These are phyloP conservation scores for Calocera cornea DNA, from an alignment of 768 basidiomycete genomes.

Conservation along the genomic window DNA sequence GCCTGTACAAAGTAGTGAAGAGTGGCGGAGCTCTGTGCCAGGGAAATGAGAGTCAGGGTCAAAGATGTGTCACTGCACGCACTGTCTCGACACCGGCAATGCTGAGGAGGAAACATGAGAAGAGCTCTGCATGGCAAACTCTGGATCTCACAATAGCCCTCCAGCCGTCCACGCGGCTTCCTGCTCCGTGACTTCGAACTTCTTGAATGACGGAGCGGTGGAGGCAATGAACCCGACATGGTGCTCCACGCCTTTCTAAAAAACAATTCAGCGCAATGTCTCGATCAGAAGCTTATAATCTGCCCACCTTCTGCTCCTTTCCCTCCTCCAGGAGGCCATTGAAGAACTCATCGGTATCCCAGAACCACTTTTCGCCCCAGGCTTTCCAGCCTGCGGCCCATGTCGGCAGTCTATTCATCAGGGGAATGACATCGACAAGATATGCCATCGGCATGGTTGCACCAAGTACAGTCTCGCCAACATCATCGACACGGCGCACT, in stretches of 20 bases:
- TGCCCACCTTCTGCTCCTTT: background rate
- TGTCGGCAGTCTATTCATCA: background rate
- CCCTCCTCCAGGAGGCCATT: background rate
- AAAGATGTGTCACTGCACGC: background rate
- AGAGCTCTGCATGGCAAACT: background rate
- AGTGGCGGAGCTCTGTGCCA: background rate
- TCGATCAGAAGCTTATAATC: too few relatives aligned
- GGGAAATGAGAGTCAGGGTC: background rate
- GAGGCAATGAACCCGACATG: background rate
- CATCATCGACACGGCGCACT: background rate
- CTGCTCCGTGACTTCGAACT: background rate
- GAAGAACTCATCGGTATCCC: background rate
- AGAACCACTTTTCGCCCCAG: background rate
- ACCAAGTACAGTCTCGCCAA: background rate
- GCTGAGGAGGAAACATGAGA: background rate
- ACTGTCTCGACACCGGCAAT: slow-evolving; percentile 3
- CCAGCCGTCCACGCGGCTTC: background rate
- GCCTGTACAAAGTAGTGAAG: background rate
- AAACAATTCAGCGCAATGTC: too few relatives aligned
- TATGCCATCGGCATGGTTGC: background rate
- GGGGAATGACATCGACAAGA: background rate
- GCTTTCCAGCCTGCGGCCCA: background rate
- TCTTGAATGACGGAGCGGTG: background rate
- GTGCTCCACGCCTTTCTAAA: background rate
- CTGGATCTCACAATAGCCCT: background rate